phyloP scores from a whole-genome alignment of 1,284 basidiomycete genomes.

The Heterobasidion occidentale region DNA sequence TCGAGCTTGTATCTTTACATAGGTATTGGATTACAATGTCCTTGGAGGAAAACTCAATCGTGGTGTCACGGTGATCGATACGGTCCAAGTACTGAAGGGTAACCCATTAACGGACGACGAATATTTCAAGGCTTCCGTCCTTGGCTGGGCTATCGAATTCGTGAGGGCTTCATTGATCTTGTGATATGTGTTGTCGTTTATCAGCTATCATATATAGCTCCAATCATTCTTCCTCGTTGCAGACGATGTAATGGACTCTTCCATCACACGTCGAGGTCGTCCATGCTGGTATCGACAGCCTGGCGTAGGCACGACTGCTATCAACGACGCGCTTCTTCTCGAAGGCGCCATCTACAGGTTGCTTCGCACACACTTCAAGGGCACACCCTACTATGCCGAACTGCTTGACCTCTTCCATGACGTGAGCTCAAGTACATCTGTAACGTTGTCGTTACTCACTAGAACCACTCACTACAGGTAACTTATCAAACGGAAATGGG shows the following conservation, averaged over 20 bases:
- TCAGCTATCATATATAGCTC: constrained; percentile 42
- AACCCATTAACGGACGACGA: constrained; percentile 68
- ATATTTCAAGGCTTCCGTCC: constrained; percentile 83
- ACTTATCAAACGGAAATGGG: constrained; percentile 96
- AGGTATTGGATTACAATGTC: constrained; percentile 93
- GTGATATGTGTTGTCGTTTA: not conserved
- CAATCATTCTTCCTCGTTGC: constrained; percentile 98
- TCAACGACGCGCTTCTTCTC: constrained; percentile 98
- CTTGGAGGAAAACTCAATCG: constrained; percentile 97
- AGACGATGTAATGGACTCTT: constrained; percentile 97
- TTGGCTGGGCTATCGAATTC: constrained; percentile 96
- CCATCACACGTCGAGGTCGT: constrained; percentile 92
- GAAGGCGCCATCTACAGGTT: constrained; percentile 91
- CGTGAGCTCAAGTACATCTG: constrained; percentile 25
- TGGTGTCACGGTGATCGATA: constrained; percentile 92
- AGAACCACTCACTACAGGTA: constrained; percentile 34
- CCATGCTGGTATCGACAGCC: constrained; percentile 91
- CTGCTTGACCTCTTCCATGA: constrained; percentile 91
- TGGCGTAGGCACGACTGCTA: constrained; percentile 78
- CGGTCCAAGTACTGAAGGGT: constrained; percentile 82
- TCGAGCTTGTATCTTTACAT: not conserved
- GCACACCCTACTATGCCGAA: constrained; percentile 82
- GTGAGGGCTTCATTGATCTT: constrained; percentile 35
- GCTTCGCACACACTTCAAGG: constrained; percentile 83
- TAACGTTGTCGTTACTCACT: not conserved